Base-by-base conservation (phyloP, 805 yeast species). In the Wickerhamomyces chambardii region DNA sequence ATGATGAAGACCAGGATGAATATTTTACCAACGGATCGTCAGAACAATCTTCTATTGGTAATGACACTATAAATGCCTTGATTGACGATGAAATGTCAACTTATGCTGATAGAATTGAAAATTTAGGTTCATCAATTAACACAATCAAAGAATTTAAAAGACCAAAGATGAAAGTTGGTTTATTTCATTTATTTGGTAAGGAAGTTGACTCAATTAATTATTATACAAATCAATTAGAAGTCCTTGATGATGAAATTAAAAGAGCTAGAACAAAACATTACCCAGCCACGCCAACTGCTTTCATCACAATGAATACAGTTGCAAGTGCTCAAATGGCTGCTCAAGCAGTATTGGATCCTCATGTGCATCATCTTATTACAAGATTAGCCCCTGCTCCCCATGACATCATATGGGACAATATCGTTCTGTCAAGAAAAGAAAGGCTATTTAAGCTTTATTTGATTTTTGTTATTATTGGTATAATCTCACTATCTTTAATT, bases 311-410 rank as follows among this genome's bases (percentile, higher is more conserved):
- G 95, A 90, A 84, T 44, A 73, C 92, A 1, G 97, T 87, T 4
- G 95, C 96, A 0, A 79, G 87, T 45, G 97, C 97, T 3, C 98
- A 90, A 55, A 81, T 87, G 84, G 80, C 92, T 21, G 96, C 97
- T 0, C 98, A 92, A 55, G 92, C 97, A 0, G 89, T 90, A 0
- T 56, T 92, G 38, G 96, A 89, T 52, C 97, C 97, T 1, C 72
- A 84, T 38, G 86, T 92, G 7, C 80, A 84, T 51, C 84, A 78
- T 38, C 63, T 92, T 35, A 84, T 89, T 26, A 83, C 95, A 4
- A 66, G 73, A 29, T 61, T 87, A 37, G 97, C 97, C 0, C 97
- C 97, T 0, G 95, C 97, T 2, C 97, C 97, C 4, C 90, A 83
- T 49, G 98, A 90, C 54, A 82, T 90, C 17, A 78, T 85, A 29